A percentile compares a stretch with the other conserved stretches of the same genome.
Conservation (phyloP, 305 asterid species). For the Petunia hybrid region DNA sequence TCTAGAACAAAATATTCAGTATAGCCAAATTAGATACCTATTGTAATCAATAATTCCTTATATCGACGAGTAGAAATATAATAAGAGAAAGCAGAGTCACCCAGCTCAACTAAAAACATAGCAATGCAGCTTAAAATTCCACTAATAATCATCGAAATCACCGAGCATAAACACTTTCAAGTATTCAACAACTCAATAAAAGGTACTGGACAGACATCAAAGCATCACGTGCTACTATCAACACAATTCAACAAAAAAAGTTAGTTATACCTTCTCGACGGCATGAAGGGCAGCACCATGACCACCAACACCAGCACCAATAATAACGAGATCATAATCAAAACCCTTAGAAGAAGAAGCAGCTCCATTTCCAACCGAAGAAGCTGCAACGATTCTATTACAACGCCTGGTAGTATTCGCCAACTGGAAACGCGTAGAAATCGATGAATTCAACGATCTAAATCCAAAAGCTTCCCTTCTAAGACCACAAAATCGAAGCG, state of each 20-base stretch:
- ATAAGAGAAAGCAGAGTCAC: background rate
- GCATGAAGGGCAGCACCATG: constrained; percentile 99
- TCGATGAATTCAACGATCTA: constrained; percentile 45
- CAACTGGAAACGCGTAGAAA: constrained; percentile 42
- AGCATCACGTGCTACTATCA: background rate
- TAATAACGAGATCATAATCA: constrained; percentile 94
- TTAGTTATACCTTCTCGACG: constrained; percentile 74
- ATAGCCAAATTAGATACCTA: constrained; percentile 11
- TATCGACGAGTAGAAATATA: background rate
- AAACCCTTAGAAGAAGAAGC: constrained; percentile 64
- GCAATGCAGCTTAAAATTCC: background rate
- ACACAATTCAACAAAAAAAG: constrained; percentile 19
- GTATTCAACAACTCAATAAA: background rate
- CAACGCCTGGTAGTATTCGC: constrained; percentile 4
- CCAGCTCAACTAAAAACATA: constrained; percentile 7
- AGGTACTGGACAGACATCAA: background rate
- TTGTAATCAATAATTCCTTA: constrained; percentile 1
- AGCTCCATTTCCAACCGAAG: constrained; percentile 62
- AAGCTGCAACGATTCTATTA: constrained; percentile 56
- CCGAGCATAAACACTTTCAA: background rate
- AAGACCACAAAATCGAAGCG: constrained; percentile 88
- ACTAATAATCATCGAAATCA: background rate
- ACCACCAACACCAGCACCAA: constrained; percentile 99
- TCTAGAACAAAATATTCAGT: background rate
- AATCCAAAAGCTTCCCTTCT: constrained; percentile 67